Evolutionary conservation across 164 flowering plant species (phyloP), one percentile per base, ranked within the genome.

Genomic region (Umbellularia californica): DNA sequence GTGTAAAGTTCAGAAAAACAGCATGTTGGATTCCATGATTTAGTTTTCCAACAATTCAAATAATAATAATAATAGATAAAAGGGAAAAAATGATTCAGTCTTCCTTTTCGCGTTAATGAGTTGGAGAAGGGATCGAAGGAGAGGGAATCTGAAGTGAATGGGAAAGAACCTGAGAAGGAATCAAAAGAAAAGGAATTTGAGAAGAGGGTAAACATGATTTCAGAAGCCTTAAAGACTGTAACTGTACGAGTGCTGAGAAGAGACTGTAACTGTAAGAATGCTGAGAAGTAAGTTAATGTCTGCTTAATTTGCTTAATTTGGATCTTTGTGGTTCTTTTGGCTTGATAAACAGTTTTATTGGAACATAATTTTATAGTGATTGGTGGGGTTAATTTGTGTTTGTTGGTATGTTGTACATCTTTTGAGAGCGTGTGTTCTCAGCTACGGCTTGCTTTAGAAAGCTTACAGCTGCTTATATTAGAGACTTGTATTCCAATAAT

Each of bases 331-430:
- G 0, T 10, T 72, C 70, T 0, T 27, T 71, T 23, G 52, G 35
- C 35, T 30, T 30, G 35, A 30, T 30, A 30, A 30, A 30, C 35
- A 30, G 35, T 30, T 30, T 30, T 3, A 30, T 30, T 30, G 35
- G 11, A 41, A 41, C 47, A 5, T 41, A 9, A 41, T 41, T 41
- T 41, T 30, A 30, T 30, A 30, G 35, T 30, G 5, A 30, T 13
- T 24, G 62, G 35, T 47, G 64, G 74, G 72, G 75, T 58, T 66
- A 7, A 52, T 60, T 68, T 60, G 68, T 23, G 51, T 77, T 76
- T 69, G 41, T 84, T 60, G 47, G 60, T 25, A 78, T 80, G 74
- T 76, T 85, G 86, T 85, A 95, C 97, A 79, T 89, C 97, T 64
- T 90, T 89, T 77, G 80, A 72, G 64, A 83, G 72, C 58, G 86